Evolutionary conservation across 2,329 filamentous ascomycete genomes (phyloP).

Genomic region (Trichoderma lentiforme): DNA sequence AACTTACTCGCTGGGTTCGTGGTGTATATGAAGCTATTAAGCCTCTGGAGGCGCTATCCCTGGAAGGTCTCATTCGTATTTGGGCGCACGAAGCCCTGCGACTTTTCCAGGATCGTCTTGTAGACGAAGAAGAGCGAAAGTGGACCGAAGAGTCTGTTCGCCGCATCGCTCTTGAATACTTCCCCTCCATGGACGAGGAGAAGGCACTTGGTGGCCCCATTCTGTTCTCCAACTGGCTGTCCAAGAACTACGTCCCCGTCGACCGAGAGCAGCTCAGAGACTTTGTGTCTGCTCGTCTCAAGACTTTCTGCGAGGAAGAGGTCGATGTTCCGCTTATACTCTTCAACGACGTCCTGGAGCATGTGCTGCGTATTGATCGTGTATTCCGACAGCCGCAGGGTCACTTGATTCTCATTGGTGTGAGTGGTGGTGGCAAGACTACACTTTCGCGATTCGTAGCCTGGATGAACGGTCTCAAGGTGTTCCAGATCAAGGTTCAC

Average conservation of each 20-base stretch:
- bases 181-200: constrained; percentile 91
- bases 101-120: constrained; percentile 94
- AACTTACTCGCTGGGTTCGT: constrained; percentile 95
- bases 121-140: constrained; percentile 86
- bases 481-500: constrained; percentile 99
- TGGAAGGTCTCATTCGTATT: constrained; percentile 92
- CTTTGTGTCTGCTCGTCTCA: constrained; percentile 94
- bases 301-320: constrained; percentile 99
- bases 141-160: constrained; percentile 92
- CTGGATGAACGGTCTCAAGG: constrained; percentile 99
- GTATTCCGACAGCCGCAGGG: constrained; percentile 98
- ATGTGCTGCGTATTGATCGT: constrained; percentile 95
- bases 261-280: constrained; percentile 92
- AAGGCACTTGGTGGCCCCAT: constrained; percentile 90
- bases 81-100: constrained; percentile 97
- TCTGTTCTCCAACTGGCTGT: constrained; percentile 98
- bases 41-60: constrained; percentile 78
- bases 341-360: constrained; percentile 99
- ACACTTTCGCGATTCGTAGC: constrained; percentile 96
- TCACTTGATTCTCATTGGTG: constrained; percentile 96
- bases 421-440: constrained; percentile 97
- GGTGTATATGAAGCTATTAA: constrained; percentile 96
- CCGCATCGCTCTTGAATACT: constrained; percentile 83
- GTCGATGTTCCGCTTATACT: constrained; percentile 96
- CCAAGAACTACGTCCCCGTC: constrained; percentile 96